Percentiles rank a stretch among this genome's conserved stretches.
These are phyloP conservation scores for Phytophthora podocarpi DNA, from an alignment of 352 stramenopile genomes.

Conservation along the genomic window DNA sequence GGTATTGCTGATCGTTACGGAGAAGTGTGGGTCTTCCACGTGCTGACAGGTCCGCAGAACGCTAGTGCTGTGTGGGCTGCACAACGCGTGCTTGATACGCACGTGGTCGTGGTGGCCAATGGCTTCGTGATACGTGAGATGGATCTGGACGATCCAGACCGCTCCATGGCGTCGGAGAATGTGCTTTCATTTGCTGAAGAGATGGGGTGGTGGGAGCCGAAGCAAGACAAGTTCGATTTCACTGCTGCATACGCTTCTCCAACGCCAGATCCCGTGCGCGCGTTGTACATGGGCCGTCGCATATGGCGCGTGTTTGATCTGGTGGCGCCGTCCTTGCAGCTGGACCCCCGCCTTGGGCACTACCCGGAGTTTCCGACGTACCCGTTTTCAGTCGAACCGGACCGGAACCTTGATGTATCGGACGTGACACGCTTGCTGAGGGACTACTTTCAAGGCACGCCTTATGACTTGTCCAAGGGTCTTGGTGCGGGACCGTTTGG, in stretches of 20 bases:
- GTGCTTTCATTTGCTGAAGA: conserved; percentile 85
- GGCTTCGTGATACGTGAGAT: conserved; percentile 94
- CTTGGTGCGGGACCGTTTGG: conserved; percentile 90
- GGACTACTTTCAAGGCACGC: conserved; percentile 92
- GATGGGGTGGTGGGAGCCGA: conserved; percentile 86
- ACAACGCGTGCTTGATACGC: conserved; percentile 91
- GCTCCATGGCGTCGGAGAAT: conserved; percentile 91
- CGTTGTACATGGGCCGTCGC: conserved; percentile 81
- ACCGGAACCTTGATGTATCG: conserved; percentile 53
- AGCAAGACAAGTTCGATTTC: conserved; percentile 67
- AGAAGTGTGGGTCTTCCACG: conserved; percentile 96
- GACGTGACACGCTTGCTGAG: conserved; percentile 84
- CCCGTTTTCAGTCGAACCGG: conserved; percentile 89
- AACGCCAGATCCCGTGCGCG: conserved; percentile 54
- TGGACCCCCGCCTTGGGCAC: conserved; percentile 67
- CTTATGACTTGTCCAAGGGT: conserved; percentile 88
- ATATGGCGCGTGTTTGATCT: conserved; percentile 91
- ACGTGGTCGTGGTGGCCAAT: conserved; percentile 92
- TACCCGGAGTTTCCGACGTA: conserved; percentile 79
- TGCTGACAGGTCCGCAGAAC: conserved; percentile 92
- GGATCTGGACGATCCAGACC: conserved; percentile 73
- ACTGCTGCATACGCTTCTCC: conserved; percentile 62
- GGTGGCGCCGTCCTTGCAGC: conserved; percentile 75
- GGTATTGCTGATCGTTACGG: conserved; percentile 86
- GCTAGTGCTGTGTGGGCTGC: conserved; percentile 93